phyloP scores from a whole-genome alignment of 805 yeast genomes.

The Maudiozyma turicensis region DNA sequence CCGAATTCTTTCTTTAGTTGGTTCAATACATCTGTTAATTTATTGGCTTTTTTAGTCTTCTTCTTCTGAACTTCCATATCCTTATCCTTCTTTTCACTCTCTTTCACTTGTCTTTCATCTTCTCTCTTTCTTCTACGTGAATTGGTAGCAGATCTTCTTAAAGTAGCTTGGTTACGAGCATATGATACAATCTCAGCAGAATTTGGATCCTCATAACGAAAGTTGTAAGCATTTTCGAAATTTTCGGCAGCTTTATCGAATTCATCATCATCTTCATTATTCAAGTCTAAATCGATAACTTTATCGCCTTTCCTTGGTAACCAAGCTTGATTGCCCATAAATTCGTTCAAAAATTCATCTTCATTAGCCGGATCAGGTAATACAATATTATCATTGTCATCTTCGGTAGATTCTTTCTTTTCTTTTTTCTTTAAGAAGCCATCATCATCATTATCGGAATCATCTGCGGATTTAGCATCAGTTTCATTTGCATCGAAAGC shows the following conservation, averaged over 20 bases:
- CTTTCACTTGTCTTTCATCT: slow-evolving; percentile 46
- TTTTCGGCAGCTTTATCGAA: slow-evolving; percentile 88
- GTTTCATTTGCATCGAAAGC: slow-evolving; percentile 47
- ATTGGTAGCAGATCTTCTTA: slow-evolving; percentile 69
- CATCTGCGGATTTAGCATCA: slow-evolving; percentile 34
- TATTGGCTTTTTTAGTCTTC: slow-evolving; percentile 66
- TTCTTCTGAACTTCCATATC: slow-evolving; percentile 58
- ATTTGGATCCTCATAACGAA: slow-evolving; percentile 87
- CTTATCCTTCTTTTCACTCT: slow-evolving; percentile 42
- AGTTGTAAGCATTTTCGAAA: slow-evolving; percentile 88
- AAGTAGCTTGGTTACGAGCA: slow-evolving; percentile 89
- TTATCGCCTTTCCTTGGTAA: slow-evolving; percentile 62
- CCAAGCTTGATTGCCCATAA: slow-evolving; percentile 79
- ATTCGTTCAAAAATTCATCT: slow-evolving; percentile 63
- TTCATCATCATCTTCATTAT: slow-evolving; percentile 50
- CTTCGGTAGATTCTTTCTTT: slow-evolving; percentile 24
- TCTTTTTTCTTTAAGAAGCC: slow-evolving; percentile 50
- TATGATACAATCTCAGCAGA: slow-evolving; percentile 87
- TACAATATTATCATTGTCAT: slow-evolving; percentile 9
- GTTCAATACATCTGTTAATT: slow-evolving; percentile 56
- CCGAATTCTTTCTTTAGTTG: slow-evolving; percentile 36
- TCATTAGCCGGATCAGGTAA: slow-evolving; percentile 66
- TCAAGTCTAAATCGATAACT: slow-evolving; percentile 39
- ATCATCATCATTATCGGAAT: slow-evolving; percentile 36
- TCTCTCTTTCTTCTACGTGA: slow-evolving; percentile 79